Conservation (phyloP, 2,329 filamentous ascomycete species). For the Passalora sequoiae region DNA sequence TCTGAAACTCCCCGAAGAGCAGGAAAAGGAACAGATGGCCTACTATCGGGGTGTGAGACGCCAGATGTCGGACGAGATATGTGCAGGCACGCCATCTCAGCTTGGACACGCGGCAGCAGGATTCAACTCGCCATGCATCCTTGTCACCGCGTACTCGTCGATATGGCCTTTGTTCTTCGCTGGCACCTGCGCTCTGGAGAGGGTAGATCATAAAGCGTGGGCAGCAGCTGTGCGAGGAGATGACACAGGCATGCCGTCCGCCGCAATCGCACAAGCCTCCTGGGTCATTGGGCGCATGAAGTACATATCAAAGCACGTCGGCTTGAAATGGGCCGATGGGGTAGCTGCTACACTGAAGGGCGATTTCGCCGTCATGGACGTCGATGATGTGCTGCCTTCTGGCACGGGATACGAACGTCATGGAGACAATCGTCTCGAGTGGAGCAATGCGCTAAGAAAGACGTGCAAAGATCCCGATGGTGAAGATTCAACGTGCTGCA, state of each 20-base stretch:
- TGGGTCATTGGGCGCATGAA: constrained; percentile 32
- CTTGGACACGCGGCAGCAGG: constrained; percentile 27
- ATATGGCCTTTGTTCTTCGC: constrained; percentile 35
- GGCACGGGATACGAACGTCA: too few relatives aligned
- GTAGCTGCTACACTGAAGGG: constrained; percentile 28
- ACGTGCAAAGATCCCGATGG: too few relatives aligned
- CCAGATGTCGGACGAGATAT: constrained; percentile 32
- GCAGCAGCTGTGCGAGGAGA: constrained; percentile 8
- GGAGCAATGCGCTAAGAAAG: too few relatives aligned
- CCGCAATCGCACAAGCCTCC: constrained; percentile 24
- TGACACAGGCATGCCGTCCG: constrained; percentile 8
- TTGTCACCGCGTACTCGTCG: constrained; percentile 28
- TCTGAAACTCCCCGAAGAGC: constrained; percentile 13
- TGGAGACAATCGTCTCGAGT: too few relatives aligned
- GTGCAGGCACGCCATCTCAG: constrained; percentile 23
- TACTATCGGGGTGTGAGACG: constrained; percentile 28
- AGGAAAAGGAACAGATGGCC: constrained; percentile 18
- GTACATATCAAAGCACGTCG: constrained; percentile 26
- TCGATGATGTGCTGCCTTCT: constrained; percentile 16
- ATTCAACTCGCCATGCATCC: constrained; percentile 22
- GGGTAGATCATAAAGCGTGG: constrained; percentile 20
- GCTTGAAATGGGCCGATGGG: constrained; percentile 30
- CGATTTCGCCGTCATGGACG: constrained; percentile 26
- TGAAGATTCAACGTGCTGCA: too few relatives aligned
- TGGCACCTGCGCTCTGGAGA: constrained; percentile 29